Evolutionary conservation across 805 yeast genomes (phyloP).

Genomic region (Blastobotrys chiropterorum): DNA sequence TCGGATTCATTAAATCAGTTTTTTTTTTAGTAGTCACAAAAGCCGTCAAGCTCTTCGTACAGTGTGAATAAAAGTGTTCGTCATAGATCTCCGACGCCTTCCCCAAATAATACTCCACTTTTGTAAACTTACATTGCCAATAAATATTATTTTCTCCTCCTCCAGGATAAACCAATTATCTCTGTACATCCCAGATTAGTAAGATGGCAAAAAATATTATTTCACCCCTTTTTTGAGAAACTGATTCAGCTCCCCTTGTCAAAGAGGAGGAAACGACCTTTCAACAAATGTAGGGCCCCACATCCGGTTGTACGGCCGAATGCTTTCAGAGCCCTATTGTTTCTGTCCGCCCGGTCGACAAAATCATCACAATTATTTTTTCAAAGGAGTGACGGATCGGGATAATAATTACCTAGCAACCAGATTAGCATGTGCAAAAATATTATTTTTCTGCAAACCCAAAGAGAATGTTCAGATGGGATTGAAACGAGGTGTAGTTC

Average conservation of each 20-base stretch:
- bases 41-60: constrained; percentile 28
- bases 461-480: constrained; percentile 24
- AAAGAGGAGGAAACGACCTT: constrained; percentile 17
- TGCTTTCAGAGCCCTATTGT: constrained; percentile 6
- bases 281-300: constrained; percentile 16
- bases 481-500: constrained; percentile 21
- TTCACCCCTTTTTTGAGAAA: neutral
- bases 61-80: constrained; percentile 33
- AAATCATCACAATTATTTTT: constrained; percentile 25
- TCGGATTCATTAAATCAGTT: constrained; percentile 36
- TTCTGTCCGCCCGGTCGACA: constrained; percentile 37
- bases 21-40: constrained; percentile 17
- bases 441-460: neutral
- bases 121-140: neutral
- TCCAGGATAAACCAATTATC: neutral
- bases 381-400: too few relatives aligned
- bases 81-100: constrained; percentile 19
- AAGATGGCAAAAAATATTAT: neutral
- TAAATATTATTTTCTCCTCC: neutral
- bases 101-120: too few relatives aligned
- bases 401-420: too few relatives aligned
- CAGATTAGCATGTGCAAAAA: constrained; percentile 2
- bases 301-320: constrained; percentile 21
- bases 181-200: neutral
- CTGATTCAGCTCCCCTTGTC: constrained; percentile 2